Evolutionary conservation across 495 filamentous ascomycete species (phyloP), one percentile per base, ranked within the genome.

Genomic region (Friedmanniomyces simplex): DNA sequence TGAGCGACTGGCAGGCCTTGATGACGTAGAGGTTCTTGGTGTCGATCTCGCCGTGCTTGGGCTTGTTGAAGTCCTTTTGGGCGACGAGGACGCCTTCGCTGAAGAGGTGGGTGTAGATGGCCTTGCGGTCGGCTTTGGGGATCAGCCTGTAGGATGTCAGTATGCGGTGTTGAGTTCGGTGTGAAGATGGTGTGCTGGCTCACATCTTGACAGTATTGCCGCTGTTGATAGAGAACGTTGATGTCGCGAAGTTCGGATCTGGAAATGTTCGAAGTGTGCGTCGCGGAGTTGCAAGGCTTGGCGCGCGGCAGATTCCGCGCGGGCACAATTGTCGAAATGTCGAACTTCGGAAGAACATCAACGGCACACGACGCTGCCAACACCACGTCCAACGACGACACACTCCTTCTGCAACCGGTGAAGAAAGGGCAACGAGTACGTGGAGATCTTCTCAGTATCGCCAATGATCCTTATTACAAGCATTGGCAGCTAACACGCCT

Each of bases 91-190:
- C 93, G 74, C 93, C 93, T 88, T 98, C 93, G 68, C 91, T 88
- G 85, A 98, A 97, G 84, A 98, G 89, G 84, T 97, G 96, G 86
- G 97, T 89, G 80, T 98, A 94, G 80, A 98, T 96, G 84, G 93
- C 91, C 86, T 97, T 97, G 79, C 93, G 90, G 79, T 98, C 93
- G 74, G 87, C 84, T 83, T 97, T 97, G 71, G 93, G 93, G 78
- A 98, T 98, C 82, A 98, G 85, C 91, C 83, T 90, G 67, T 36
- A 45, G 49, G 60, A 51, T 45, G 39, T 67, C 52, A 61, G 54
- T n/a, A n/a, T n/a, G n/a, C 26, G 49, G 30, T 22, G 52, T 7
- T 30, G 39, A 50, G 43, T 45, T 14, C 11, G 62, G 24, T 58
- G 42, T 25, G 36, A 37, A 18, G 50, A 49, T 52, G 52, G 56